Conservation (phyloP, 208 protist genomes). For the Entamoeba invadens region DNA sequence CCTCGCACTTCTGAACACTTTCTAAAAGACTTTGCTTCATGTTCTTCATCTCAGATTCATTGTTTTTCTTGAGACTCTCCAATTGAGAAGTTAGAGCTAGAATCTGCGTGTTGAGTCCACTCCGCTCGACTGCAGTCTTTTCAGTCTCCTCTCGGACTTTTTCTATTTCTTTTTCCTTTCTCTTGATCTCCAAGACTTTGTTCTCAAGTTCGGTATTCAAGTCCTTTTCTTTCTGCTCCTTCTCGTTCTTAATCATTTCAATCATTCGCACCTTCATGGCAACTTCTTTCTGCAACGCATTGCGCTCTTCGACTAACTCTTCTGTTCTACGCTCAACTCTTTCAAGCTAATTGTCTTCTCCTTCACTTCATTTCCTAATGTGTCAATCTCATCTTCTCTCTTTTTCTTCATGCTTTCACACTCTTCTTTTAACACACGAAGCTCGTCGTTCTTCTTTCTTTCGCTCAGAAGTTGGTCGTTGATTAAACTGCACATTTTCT, state of each 20-base stretch:
- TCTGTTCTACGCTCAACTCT: no score
- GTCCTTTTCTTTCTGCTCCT: background rate
- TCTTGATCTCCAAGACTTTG: background rate
- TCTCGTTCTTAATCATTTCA: background rate
- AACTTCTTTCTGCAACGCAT: background rate
- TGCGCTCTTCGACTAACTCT: background rate
- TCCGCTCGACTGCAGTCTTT: background rate
- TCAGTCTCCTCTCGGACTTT: background rate
- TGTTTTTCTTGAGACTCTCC: background rate
- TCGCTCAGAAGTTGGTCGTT: no score
- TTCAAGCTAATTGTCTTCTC: no score
- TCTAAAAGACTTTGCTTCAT: background rate
- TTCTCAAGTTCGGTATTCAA: background rate
- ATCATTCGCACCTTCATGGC: background rate
- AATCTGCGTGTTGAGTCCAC: background rate
- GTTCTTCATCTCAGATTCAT: background rate
- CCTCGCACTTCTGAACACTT: background rate
- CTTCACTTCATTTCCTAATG: no score
- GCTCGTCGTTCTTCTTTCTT: no score
- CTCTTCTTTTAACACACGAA: no score
- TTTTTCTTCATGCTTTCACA: no score
- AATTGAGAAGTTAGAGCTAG: background rate
- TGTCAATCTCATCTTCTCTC: no score
- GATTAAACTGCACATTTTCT: no score
- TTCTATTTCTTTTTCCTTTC: background rate